Conservation (phyloP, 352 stramenopile genomes). For the Albugo candida region DNA sequence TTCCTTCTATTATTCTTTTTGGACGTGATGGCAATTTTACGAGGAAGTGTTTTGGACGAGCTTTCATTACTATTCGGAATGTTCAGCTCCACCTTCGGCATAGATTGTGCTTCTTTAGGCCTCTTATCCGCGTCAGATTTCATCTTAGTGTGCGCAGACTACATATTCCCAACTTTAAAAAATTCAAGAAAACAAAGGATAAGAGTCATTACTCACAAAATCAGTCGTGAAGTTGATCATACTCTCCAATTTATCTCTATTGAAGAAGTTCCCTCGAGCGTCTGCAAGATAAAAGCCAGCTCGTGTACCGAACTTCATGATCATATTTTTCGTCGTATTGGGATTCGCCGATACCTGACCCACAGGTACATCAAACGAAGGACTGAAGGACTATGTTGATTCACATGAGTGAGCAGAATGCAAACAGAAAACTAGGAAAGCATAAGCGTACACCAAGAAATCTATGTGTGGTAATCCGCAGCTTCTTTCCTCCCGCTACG, state of each 20-base stretch:
- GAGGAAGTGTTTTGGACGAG: no score
- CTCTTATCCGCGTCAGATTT: no score
- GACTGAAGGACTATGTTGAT: slow-evolving; percentile 24
- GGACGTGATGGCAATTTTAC: no score
- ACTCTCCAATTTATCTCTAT: slow-evolving; percentile 69
- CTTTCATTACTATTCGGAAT: no score
- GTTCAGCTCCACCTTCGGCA: no score
- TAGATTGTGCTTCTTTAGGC: no score
- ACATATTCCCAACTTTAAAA: no score
- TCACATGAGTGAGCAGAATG: neutral
- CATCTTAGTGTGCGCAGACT: no score
- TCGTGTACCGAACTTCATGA: slow-evolving; percentile 57
- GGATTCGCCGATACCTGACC: slow-evolving; percentile 50
- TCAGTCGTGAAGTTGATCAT: slow-evolving; percentile 73
- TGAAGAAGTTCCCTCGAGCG: slow-evolving; percentile 63
- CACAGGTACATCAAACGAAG: slow-evolving; percentile 45
- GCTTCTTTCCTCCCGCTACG: slow-evolving; percentile 49
- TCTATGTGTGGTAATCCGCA: slow-evolving; percentile 75
- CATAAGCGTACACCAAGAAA: slow-evolving; percentile 67
- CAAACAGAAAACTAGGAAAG: neutral
- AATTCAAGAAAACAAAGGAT: neutral
- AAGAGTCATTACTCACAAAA: slow-evolving; percentile 23
- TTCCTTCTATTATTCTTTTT: no score
- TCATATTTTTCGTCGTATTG: slow-evolving; percentile 76
- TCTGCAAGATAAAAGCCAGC: slow-evolving; percentile 67